Percentiles rank a stretch among this genome's conserved stretches.
Conservation (phyloP, 2,329 filamentous ascomycete genomes). For the Phialophora expanda region DNA sequence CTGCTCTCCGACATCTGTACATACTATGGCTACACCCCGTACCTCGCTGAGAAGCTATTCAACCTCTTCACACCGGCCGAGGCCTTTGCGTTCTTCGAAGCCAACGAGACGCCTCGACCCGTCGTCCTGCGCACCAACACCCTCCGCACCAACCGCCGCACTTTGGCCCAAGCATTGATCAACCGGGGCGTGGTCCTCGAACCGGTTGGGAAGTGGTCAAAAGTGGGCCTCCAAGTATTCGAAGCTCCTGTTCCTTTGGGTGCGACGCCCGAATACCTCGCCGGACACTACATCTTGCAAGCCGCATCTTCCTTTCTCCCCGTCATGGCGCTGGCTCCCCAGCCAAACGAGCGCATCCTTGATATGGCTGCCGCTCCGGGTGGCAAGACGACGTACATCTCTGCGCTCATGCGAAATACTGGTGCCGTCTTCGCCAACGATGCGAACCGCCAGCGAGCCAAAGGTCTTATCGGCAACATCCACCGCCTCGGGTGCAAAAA, state of each 20-base stretch:
- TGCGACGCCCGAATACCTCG: constrained; percentile 96
- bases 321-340: constrained; percentile 94
- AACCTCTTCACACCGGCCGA: constrained; percentile 90
- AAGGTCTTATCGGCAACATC: constrained; percentile 97
- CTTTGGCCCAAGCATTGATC: constrained; percentile 90
- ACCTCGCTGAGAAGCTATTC: constrained; percentile 94
- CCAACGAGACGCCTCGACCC: constrained; percentile 91
- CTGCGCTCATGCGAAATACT: constrained; percentile 97
- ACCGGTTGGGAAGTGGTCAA: constrained; percentile 97
- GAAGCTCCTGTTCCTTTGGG: constrained; percentile 85
- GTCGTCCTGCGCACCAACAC: constrained; percentile 98
- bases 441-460: constrained; percentile 88
- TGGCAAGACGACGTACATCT: constrained; percentile 94
- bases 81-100: constrained; percentile 97
- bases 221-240: constrained; percentile 95
- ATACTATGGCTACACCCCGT: constrained; percentile 96
- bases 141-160: constrained; percentile 74
- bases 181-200: constrained; percentile 95
- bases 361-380: constrained; percentile 96
- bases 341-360: constrained; percentile 87
- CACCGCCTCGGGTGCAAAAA: constrained; percentile 93
- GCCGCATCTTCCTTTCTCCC: constrained; percentile 95
- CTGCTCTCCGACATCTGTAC: constrained; percentile 89
- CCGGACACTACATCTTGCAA: constrained; percentile 97
- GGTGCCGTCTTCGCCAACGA: constrained; percentile 96